These are phyloP conservation scores for Pseudopyrenochaeta lycopersici DNA, from an alignment of 2,329 filamentous ascomycete species.

Conservation along the genomic window DNA sequence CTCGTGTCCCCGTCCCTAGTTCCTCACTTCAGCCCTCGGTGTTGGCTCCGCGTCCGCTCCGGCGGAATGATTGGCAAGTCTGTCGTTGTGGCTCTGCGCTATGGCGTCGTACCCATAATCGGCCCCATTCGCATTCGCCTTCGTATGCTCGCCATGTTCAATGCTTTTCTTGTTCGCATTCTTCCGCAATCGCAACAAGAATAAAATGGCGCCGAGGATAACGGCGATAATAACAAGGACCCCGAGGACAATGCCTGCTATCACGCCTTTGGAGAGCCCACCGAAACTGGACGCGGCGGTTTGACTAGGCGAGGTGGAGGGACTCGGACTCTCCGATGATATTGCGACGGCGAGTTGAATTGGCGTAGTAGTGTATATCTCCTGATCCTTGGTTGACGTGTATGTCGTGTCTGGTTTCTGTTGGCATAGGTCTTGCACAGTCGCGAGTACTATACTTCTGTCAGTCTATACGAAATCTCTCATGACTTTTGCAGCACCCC, in stretches of 20 bases:
- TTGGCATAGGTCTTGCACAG: constrained; percentile 23
- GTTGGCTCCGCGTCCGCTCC: neutral
- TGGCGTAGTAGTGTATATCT: constrained; percentile 26
- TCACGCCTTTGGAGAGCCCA: constrained; percentile 20
- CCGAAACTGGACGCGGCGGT: neutral
- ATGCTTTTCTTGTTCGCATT: constrained; percentile 9
- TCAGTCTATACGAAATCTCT: neutral
- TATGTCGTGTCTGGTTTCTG: constrained; percentile 25
- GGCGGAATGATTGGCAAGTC: neutral
- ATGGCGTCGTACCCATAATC: neutral
- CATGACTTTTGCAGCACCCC: no score
- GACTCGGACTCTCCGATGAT: neutral
- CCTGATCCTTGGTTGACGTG: constrained; percentile 12
- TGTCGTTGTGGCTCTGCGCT: neutral
- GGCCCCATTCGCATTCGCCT: neutral
- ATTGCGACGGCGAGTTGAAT: constrained; percentile 6
- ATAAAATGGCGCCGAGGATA: constrained; percentile 19
- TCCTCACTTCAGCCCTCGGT: neutral
- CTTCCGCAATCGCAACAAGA: constrained; percentile 20
- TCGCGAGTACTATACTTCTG: constrained; percentile 17
- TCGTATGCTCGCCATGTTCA: neutral
- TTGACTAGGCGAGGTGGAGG: constrained; percentile 4
- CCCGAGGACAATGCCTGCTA: constrained; percentile 27
- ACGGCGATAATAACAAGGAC: constrained; percentile 22
- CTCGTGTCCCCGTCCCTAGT: neutral